Base-by-base conservation (phyloP, 1,139 yeast species). In the Schwanniomyces etchellsii region DNA sequence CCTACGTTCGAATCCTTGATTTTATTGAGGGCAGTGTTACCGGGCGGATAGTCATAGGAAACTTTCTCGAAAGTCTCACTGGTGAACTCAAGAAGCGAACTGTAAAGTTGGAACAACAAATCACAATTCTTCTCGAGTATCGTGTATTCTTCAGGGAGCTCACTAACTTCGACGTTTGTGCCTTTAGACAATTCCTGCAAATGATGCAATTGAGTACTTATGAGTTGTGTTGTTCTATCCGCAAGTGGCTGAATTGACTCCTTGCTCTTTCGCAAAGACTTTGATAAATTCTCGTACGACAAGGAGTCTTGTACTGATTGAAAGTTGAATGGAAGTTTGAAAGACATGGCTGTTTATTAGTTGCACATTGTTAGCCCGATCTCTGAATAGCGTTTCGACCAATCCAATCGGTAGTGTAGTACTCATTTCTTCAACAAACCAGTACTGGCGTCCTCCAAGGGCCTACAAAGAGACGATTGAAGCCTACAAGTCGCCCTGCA, bases 1-100 rank as follows among this genome's bases (percentile, higher is more conserved):
- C 85, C 74, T 46, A 80, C 76, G 43, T 80, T 81, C 30, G 76
- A 76, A 47, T 63, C 82, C 72, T 44, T 73, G 51, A 66, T 42
- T 43, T 58, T 63, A 48, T 48, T 51, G 28, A 67, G 42, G 6
- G 73, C 62, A 25, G 60, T 56, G 51, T 78, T 64, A 31, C 81
- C 82, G 24, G 86, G 86, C 18, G 88, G 88, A 44, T 78, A 80
- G 50, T 81, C 89, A 51, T 81, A 81, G 30, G 81, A 74, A 32
- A 77, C 77, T 36, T 77, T 69, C 43, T 69, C 81, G 47, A 70
- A 81, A 35, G 82, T 81, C 35, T 70, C 77, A 38, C 55, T 54
- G 26, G 82, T 74, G 43, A 75, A 74, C 17, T 67, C 64, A 33
- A 79, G 62, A 40, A 78, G 61, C 49, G 76, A 77, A 38, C 75